Conservation (phyloP, 495 filamentous ascomycete genomes). For the Tuber calosporum region DNA sequence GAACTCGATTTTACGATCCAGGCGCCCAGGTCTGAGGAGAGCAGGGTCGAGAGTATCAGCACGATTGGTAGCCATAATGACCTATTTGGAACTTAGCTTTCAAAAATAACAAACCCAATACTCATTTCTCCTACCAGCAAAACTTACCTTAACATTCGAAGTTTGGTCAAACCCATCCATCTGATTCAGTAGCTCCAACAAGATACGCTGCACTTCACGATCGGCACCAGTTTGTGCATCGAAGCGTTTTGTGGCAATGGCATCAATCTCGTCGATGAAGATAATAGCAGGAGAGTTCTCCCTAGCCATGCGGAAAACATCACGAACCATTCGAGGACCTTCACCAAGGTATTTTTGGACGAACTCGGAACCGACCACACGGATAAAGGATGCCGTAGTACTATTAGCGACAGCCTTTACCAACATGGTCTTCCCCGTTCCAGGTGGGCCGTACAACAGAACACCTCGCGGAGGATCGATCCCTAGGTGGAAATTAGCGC, state of each 20-base stretch:
- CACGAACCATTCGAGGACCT: slow-evolving; percentile 95
- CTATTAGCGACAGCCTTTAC: slow-evolving; percentile 98
- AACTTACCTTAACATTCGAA: slow-evolving; percentile 73
- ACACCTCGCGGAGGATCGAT: slow-evolving; percentile 97
- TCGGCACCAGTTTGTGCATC: slow-evolving; percentile 97
- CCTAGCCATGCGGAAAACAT: slow-evolving; percentile 97
- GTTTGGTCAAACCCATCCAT: slow-evolving; percentile 99
- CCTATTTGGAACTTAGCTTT: slow-evolving; percentile 41
- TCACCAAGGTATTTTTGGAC: slow-evolving; percentile 98
- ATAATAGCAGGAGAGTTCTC: slow-evolving; percentile 98
- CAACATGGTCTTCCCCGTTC: slow-evolving; percentile 97
- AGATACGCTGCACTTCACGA: slow-evolving; percentile 93
- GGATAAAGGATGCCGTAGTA: slow-evolving; percentile 96
- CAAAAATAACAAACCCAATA: background rate
- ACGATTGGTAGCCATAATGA: slow-evolving; percentile 99
- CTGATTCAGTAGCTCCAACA: slow-evolving; percentile 94
- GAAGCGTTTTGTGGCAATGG: slow-evolving; percentile 97
- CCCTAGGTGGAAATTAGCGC: slow-evolving; percentile 49
- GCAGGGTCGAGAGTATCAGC: slow-evolving; percentile 95
- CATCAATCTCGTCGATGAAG: slow-evolving; percentile 99
- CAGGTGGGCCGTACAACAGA: slow-evolving; percentile 88
- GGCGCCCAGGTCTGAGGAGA: slow-evolving; percentile 82
- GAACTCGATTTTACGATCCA: slow-evolving; percentile 98
- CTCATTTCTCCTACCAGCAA: background rate
- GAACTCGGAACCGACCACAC: slow-evolving; percentile 95